These are phyloP conservation scores for Fusarium pseudograminearum DNA, from an alignment of 2,329 filamentous ascomycete genomes.

Conservation along the genomic window DNA sequence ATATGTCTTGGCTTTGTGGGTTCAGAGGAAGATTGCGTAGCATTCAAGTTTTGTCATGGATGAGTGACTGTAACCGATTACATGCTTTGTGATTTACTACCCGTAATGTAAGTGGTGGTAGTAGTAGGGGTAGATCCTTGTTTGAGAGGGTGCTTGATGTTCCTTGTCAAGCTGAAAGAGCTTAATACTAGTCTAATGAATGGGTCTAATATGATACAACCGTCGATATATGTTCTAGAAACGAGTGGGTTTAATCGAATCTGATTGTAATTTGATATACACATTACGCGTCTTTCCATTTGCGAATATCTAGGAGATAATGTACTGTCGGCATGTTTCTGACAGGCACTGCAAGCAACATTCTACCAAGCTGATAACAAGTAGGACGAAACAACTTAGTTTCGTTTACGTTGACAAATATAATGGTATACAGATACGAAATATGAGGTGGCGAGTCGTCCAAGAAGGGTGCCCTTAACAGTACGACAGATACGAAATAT, in stretches of 20 bases:
- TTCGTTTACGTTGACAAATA: not conserved
- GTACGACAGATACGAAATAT: not conserved
- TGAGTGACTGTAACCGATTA: not conserved
- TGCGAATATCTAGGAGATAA: not conserved
- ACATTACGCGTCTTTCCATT: not conserved
- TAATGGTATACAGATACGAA: not conserved
- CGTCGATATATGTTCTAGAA: not conserved
- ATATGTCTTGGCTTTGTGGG: not conserved
- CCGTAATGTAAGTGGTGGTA: not conserved
- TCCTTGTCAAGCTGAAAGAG: not conserved
- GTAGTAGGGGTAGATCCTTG: not conserved
- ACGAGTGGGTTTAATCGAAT: not conserved
- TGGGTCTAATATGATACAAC: not conserved
- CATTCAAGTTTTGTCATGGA: not conserved
- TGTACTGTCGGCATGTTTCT: not conserved
- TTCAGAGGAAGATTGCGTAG: not conserved
- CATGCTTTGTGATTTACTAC: not conserved
- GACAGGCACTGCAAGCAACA: too few species aligned
- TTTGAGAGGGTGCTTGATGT: not conserved
- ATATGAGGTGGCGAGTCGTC: too few species aligned
- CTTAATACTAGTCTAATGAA: not conserved
- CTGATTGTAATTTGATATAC: too few species aligned
- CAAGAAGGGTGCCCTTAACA: too few species aligned
- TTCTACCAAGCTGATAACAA: not conserved
- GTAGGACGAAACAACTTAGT: not conserved